Percentiles rank a stretch among this genome's conserved stretches.
phyloP scores from a whole-genome alignment of 768 basidiomycete species.

The Epithele typhae region DNA sequence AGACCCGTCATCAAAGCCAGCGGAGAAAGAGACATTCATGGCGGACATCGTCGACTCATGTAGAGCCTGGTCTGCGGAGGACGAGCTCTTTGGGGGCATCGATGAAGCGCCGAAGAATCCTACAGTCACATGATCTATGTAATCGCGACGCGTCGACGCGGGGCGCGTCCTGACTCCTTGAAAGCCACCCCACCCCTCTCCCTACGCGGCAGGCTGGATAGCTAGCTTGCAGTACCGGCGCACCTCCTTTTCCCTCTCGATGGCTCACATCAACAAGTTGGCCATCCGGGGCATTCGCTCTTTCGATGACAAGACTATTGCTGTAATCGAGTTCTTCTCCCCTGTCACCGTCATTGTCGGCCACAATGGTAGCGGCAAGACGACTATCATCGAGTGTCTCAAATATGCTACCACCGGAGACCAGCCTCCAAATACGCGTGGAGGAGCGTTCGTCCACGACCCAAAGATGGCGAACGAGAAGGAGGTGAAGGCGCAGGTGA shows the following conservation, averaged over 20 bases:
- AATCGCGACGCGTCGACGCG: slow-evolving; percentile 3
- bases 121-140: not conserved
- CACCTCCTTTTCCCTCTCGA: slow-evolving; percentile 21
- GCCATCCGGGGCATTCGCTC: slow-evolving; percentile 93
- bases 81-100: too few relatives aligned
- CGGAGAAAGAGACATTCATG: slow-evolving; percentile 14
- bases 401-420: slow-evolving; percentile 99
- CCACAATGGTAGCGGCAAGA: slow-evolving; percentile 98
- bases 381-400: slow-evolving; percentile 98
- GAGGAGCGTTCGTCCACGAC: slow-evolving; percentile 98
- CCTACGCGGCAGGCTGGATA: not conserved
- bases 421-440: slow-evolving; percentile 94
- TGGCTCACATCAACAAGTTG: slow-evolving; percentile 88
- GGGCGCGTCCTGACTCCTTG: not conserved
- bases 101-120: too few relatives aligned
- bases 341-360: slow-evolving; percentile 99
- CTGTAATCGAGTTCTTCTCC: slow-evolving; percentile 94
- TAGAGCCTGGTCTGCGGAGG: not conserved
- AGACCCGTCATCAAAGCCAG: slow-evolving; percentile 19
- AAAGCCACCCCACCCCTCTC: not conserved
- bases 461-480: slow-evolving; percentile 99
- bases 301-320: slow-evolving; percentile 92
- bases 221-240: not conserved
- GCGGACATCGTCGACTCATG: not conserved
- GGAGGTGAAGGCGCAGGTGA: slow-evolving; percentile 98